A percentile compares a stretch with the other conserved stretches of the same genome.
Evolutionary conservation across 805 yeast species (phyloP).

Genomic region (Crinitomyces ghanaensis): DNA sequence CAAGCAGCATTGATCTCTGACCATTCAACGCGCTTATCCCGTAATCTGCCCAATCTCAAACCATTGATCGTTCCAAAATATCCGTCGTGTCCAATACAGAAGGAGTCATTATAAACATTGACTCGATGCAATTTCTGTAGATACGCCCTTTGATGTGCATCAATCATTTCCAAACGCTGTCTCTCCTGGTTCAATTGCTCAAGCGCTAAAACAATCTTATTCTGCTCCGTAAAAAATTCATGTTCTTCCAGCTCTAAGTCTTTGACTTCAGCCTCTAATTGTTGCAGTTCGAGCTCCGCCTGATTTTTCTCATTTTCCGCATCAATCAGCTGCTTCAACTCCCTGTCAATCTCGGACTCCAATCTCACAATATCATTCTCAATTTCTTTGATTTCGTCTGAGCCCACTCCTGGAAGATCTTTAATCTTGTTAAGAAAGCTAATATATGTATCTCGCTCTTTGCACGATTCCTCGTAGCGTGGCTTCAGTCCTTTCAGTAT

Average conservation of each 20-base stretch:
- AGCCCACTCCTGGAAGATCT: conserved; percentile 38
- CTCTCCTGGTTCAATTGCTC: conserved; percentile 41
- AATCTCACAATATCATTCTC: conserved; percentile 36
- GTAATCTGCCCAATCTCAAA: conserved; percentile 61
- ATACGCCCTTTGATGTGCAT: conserved; percentile 50
- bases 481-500: conserved; percentile 53
- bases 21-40: conserved; percentile 62
- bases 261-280: conserved; percentile 28
- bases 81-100: conserved; percentile 74
- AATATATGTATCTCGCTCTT: conserved; percentile 69
- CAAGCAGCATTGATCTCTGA: conserved; percentile 84
- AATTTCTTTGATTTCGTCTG: conserved; percentile 35
- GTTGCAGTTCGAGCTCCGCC: conserved; percentile 36
- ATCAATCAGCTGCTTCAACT: conserved; percentile 26
- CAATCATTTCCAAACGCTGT: conserved; percentile 50
- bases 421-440: conserved; percentile 61
- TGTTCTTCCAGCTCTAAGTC: conserved; percentile 34
- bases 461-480: conserved; percentile 59
- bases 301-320: conserved; percentile 25
- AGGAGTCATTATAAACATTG: conserved; percentile 75
- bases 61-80: conserved; percentile 83
- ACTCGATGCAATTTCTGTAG: conserved; percentile 61
- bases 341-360: conserved; percentile 28
- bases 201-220: conserved; percentile 44
- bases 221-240: conserved; percentile 38